phyloP scores from a whole-genome alignment of 2,329 filamentous ascomycete species.

The Rasamsonia emersonii region DNA sequence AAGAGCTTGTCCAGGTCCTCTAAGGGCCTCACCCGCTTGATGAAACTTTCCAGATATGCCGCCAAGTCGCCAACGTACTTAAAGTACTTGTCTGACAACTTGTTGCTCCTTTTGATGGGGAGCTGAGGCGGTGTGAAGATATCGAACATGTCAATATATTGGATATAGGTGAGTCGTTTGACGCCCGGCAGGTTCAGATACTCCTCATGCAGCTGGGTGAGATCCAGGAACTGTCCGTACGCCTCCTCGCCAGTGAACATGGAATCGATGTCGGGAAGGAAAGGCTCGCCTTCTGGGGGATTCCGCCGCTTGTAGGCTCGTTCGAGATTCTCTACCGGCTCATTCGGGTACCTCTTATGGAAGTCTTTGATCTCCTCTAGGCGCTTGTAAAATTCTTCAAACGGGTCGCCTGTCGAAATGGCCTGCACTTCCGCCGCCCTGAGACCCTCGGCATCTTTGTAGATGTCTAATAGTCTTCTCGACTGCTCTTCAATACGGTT shows the following conservation, averaged over 20 bases:
- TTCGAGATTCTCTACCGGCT: constrained; percentile 91
- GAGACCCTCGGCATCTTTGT: constrained; percentile 66
- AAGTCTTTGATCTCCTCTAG: constrained; percentile 74
- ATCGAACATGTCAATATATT: constrained; percentile 90
- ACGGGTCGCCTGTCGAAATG: constrained; percentile 75
- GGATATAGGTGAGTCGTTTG: constrained; percentile 78
- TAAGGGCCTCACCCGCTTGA: constrained; percentile 73
- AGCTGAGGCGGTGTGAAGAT: constrained; percentile 67
- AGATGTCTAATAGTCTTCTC: constrained; percentile 68
- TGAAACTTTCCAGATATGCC: constrained; percentile 78
- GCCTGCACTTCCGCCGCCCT: constrained; percentile 73
- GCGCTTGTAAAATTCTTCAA: constrained; percentile 86
- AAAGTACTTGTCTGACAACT: constrained; percentile 89
- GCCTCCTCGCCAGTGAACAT: constrained; percentile 96
- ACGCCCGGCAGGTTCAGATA: constrained; percentile 84
- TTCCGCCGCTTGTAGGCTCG: constrained; percentile 71
- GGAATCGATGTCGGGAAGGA: constrained; percentile 65
- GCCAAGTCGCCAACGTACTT: constrained; percentile 74
- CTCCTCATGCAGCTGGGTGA: constrained; percentile 73
- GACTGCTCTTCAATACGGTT: constrained; percentile 83
- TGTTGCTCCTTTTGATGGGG: constrained; percentile 69
- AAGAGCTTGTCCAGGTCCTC: constrained; percentile 79
- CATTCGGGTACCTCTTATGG: constrained; percentile 84
- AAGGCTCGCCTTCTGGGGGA: constrained; percentile 55
- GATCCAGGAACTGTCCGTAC: constrained; percentile 85